Percentiles rank a stretch among this genome's conserved stretches.
phyloP scores from a whole-genome alignment of 352 stramenopile genomes.

The Pythium dissimile region DNA sequence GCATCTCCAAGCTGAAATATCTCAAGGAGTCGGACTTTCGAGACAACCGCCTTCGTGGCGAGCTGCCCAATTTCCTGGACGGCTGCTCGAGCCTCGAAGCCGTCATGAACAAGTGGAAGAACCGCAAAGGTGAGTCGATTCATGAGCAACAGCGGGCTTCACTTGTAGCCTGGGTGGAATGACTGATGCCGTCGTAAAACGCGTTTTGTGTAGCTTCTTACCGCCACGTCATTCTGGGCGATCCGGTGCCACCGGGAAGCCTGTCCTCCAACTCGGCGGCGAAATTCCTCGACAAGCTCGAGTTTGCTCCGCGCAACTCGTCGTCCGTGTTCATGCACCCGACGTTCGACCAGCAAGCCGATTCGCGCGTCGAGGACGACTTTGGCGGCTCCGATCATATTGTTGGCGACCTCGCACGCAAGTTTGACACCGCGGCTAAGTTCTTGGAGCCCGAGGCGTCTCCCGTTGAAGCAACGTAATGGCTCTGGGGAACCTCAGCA shows the following conservation, averaged over 20 bases:
- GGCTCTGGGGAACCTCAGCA: no score
- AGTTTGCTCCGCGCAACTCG: constrained; percentile 51
- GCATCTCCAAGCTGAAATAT: constrained; percentile 70
- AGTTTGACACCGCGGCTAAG: constrained; percentile 22
- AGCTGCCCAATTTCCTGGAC: constrained; percentile 81
- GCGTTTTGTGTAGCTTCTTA: constrained; percentile 42
- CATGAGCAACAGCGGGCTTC: not conserved
- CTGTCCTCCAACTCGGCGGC: constrained; percentile 4
- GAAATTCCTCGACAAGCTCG: constrained; percentile 49
- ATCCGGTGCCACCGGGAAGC: constrained; percentile 42
- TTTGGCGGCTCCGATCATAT: constrained; percentile 45
- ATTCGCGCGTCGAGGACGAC: constrained; percentile 53
- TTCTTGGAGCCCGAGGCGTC: constrained; percentile 13
- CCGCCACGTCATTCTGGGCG: constrained; percentile 61
- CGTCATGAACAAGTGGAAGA: constrained; percentile 85
- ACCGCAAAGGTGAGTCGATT: constrained; percentile 43
- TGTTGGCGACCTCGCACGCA: constrained; percentile 45
- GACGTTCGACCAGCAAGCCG: constrained; percentile 49
- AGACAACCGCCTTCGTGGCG: constrained; percentile 66
- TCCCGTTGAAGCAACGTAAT: constrained; percentile 22
- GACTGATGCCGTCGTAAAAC: not conserved
- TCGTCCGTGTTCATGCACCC: constrained; percentile 56
- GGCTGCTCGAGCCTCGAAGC: constrained; percentile 73
- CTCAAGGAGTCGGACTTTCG: constrained; percentile 79
- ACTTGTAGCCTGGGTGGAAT: not conserved